phyloP scores from a whole-genome alignment of 1,284 basidiomycete genomes.

The Papiliotrema nemorosa region DNA sequence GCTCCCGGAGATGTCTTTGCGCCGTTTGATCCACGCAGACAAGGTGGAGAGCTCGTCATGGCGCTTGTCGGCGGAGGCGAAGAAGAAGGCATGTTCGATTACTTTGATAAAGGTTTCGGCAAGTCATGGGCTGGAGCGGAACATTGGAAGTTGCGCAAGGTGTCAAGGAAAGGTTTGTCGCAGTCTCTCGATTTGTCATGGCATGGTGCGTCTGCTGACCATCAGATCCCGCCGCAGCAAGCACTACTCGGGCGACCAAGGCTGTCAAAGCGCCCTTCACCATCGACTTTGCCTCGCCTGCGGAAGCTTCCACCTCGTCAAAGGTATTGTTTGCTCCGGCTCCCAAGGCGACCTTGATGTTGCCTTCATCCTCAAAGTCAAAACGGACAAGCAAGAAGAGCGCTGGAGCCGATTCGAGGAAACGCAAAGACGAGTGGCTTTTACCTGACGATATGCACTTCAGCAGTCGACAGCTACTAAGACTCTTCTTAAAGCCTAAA shows the following conservation, averaged over 20 bases:
- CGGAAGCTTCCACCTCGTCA: constrained; percentile 54
- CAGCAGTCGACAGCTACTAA: constrained; percentile 79
- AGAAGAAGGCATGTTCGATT: constrained; percentile 70
- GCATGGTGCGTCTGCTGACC: constrained; percentile 1
- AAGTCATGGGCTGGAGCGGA: constrained; percentile 99
- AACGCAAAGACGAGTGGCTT: constrained; percentile 71
- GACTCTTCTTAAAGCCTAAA: constrained; percentile 92
- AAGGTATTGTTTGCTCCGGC: constrained; percentile 80
- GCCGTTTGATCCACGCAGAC: constrained; percentile 72
- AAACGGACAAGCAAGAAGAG: constrained; percentile 14
- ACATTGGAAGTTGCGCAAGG: constrained; percentile 89
- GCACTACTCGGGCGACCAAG: constrained; percentile 53
- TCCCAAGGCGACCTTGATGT: constrained; percentile 62
- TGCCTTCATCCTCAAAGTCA: constrained; percentile 52
- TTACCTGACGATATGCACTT: constrained; percentile 99
- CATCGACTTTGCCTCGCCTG: constrained; percentile 75
- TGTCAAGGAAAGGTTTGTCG: constrained; percentile 66
- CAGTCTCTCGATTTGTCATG: neutral
- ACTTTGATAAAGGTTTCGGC: constrained; percentile 83
- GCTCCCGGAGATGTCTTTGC: constrained; percentile 52
- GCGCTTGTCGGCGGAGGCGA: constrained; percentile 65
- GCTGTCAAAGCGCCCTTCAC: constrained; percentile 83
- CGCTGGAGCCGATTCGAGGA: constrained; percentile 46
- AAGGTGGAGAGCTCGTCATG: constrained; percentile 74
- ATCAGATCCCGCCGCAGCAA: constrained; percentile 50